Evolutionary conservation across 768 basidiomycete species (phyloP), one percentile per base, ranked within the genome.

Genomic region (Suillus fuscotomentosus): DNA sequence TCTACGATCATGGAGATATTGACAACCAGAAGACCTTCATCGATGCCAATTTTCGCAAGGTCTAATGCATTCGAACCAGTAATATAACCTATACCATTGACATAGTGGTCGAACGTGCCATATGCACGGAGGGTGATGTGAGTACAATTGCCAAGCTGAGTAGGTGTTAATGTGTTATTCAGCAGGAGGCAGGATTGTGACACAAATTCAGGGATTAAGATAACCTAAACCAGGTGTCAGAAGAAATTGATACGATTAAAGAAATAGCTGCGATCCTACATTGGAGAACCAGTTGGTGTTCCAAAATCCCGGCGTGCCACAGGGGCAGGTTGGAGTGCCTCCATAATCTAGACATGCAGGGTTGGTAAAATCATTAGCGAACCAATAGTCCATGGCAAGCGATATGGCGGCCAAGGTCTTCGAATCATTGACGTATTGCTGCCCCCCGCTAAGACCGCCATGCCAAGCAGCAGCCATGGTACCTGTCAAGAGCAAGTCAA

Each of bases 281-380:
- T 87, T 88, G 9, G 83, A 82, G 67, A 81, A 86, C 88, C 87
- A 89, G 69, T 88, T 89, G 1, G 83, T 82, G 68, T 88, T 90
- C 85, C 86, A 88, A 17, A 76, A 53, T 10, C 69, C 84, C 4
- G 81, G 78, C 8, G 84, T 84, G 11, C 75, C 74, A 67, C 88
- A 90, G 5, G 87, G 86, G 67, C 88, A 89, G 2, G 75, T 67
- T 7, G 76, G 45, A 9, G 78, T 80, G 5, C 87, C 87, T 22
- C 88, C 88, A 2, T 71, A 75, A 68, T 84, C 83, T 45, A 88
- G 70, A 69, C 89, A 90, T n/a, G 80, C 81, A 0, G 74, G 65
- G 62, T 83, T 80, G 41, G 80, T 81, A 68, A 86, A 86, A 66
- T 89, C 88, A 64, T 84, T 82, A 24, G 72, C 70, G 65, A 89